Percentiles rank a stretch among this genome's conserved stretches.
Evolutionary conservation across 345 rosid genomes (phyloP).

Genomic region (Eucalyptus caleyi): DNA sequence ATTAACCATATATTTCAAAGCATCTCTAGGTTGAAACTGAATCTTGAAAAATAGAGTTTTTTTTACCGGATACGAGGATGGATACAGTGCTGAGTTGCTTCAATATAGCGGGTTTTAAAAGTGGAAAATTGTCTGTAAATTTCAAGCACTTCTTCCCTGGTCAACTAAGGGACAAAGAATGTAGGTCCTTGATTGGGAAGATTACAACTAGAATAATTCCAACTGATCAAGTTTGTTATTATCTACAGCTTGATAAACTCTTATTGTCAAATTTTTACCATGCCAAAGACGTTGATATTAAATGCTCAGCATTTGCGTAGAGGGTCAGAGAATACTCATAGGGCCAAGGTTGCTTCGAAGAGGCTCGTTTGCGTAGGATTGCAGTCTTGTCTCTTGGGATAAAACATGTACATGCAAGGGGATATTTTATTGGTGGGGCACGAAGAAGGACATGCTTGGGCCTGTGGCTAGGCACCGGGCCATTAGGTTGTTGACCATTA

Average conservation of each 20-base stretch:
- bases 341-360: neutral
- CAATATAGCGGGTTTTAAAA: rapidly evolving
- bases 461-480: neutral
- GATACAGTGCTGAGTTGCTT: neutral
- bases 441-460: neutral
- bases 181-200: neutral
- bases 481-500: neutral
- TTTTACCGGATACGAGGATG: neutral
- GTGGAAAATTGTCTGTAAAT: rapidly evolving
- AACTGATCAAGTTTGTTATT: neutral
- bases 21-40: too few species aligned
- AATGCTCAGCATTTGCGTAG: neutral
- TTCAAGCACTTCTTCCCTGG: neutral
- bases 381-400: neutral
- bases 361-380: neutral
- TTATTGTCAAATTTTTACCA: neutral
- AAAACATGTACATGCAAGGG: neutral
- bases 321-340: neutral
- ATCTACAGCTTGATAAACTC: neutral
- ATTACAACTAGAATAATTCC: neutral
- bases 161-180: rapidly evolving
- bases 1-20: too few species aligned
- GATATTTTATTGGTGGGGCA: neutral
- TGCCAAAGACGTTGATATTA: neutral
- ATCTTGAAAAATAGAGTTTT: neutral